These are phyloP conservation scores for Debaryomyces hansenii DNA, from an alignment of 805 yeast genomes.

Conservation along the genomic window DNA sequence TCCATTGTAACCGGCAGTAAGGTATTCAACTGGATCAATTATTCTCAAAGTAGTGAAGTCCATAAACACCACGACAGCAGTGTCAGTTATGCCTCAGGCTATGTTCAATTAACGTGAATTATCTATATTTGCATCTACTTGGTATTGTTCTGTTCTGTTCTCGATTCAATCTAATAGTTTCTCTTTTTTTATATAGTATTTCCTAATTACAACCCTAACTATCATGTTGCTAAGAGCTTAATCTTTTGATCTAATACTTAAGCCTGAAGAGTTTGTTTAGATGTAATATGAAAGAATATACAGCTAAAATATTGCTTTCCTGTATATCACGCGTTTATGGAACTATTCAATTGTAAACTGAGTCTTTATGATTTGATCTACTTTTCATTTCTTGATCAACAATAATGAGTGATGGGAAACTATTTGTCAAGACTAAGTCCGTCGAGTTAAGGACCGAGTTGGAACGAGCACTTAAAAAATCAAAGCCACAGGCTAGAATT, in stretches of 20 bases:
- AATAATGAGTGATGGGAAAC: conserved; percentile 38
- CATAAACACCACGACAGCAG: conserved; percentile 57
- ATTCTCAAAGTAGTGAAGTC: conserved; percentile 71
- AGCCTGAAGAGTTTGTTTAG: too few relatives aligned
- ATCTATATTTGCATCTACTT: background rate
- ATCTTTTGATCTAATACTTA: too few relatives aligned
- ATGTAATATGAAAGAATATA: too few relatives aligned
- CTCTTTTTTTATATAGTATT: too few relatives aligned
- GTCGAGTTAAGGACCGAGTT: conserved; percentile 42
- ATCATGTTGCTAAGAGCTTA: too few relatives aligned
- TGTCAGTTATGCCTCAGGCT: conserved; percentile 91
- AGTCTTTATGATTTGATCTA: too few relatives aligned
- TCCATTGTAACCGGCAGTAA: conserved; percentile 3
- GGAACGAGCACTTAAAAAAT: conserved; percentile 43
- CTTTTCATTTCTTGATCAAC: background rate
- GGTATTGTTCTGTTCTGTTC: too few relatives aligned
- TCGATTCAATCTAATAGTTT: too few relatives aligned
- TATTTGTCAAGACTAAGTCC: conserved; percentile 39
- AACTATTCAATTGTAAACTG: too few relatives aligned
- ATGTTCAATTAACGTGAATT: conserved; percentile 24
- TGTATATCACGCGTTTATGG: too few relatives aligned
- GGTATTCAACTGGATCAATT: conserved; percentile 69
- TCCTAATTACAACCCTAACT: too few relatives aligned
- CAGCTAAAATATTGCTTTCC: too few relatives aligned
- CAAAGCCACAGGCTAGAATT: conserved; percentile 38